phyloP scores from a whole-genome alignment of 176 grass and related monocot species.

The Ensete ventricosum region DNA sequence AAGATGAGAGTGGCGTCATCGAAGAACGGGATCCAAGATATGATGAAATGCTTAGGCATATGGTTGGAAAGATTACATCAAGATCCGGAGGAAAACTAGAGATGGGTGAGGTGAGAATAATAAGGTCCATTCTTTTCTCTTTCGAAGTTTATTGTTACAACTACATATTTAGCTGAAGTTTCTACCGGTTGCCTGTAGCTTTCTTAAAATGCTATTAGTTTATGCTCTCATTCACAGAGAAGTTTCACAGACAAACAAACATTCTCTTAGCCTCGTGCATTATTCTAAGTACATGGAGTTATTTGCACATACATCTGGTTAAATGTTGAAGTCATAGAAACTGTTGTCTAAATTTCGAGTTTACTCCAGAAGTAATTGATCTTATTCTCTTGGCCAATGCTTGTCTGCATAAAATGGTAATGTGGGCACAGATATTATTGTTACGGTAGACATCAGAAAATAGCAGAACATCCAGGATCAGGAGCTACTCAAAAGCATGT shows the following conservation, averaged over 20 bases:
- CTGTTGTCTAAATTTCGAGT: not conserved
- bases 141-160: not conserved
- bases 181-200: not conserved
- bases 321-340: not conserved
- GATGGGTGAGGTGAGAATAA: conserved; percentile 79
- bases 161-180: not conserved
- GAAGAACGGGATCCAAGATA: conserved; percentile 82
- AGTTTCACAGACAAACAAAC: not conserved
- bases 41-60: conserved; percentile 83
- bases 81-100: conserved; percentile 75
- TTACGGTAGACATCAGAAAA: too few species aligned
- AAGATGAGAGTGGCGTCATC: conserved; percentile 34
- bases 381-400: too few species aligned
- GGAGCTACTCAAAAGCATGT: too few species aligned
- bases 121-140: not conserved
- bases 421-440: too few species aligned
- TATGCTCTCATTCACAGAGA: not conserved
- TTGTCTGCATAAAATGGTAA: too few species aligned
- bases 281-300: conserved; percentile 1
- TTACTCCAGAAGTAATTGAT: not conserved
- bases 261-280: not conserved
- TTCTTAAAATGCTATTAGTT: not conserved
- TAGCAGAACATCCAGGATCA: too few species aligned
- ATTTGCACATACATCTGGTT: not conserved
- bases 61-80: conserved; percentile 82